Evolutionary conservation across 495 filamentous ascomycete species (phyloP).

Genomic region (Talaromyces adpressus): DNA sequence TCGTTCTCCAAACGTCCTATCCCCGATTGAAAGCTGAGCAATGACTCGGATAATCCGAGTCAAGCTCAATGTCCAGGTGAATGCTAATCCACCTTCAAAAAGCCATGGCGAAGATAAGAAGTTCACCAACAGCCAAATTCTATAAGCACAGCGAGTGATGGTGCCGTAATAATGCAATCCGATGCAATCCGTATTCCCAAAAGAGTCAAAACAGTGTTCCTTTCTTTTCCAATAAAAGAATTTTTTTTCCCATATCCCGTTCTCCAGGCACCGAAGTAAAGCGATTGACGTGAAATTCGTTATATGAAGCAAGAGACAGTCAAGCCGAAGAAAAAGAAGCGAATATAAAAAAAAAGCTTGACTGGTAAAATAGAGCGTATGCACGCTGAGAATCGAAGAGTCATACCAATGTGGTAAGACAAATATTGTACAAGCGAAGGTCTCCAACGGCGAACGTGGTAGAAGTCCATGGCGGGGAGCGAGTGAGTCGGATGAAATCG

Average conservation of each 20-base stretch:
- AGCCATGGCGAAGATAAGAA: not conserved
- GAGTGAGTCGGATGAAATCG: constrained; percentile 15
- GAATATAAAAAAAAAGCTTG: constrained; percentile 24
- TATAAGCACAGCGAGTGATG: constrained; percentile 6
- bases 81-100: not conserved
- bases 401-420: constrained; percentile 4
- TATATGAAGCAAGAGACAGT: constrained; percentile 10
- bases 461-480: constrained; percentile 2
- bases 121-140: constrained; percentile 4
- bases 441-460: constrained; percentile 22
- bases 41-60: not conserved
- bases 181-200: constrained; percentile 2
- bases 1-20: not conserved
- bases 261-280: constrained; percentile 37
- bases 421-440: constrained; percentile 37
- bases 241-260: constrained; percentile 21
- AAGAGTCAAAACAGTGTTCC: not conserved
- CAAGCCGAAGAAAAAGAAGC: constrained; percentile 25
- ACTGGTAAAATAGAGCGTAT: constrained; percentile 29
- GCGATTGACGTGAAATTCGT: constrained; percentile 39
- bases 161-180: not conserved
- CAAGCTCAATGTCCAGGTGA: not conserved
- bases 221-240: constrained; percentile 17
- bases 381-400: constrained; percentile 5
- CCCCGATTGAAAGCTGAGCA: not conserved